Percentiles rank a stretch among this genome's conserved stretches.
Conservation (phyloP, 306 rosid genomes). For the Morella rubra region DNA sequence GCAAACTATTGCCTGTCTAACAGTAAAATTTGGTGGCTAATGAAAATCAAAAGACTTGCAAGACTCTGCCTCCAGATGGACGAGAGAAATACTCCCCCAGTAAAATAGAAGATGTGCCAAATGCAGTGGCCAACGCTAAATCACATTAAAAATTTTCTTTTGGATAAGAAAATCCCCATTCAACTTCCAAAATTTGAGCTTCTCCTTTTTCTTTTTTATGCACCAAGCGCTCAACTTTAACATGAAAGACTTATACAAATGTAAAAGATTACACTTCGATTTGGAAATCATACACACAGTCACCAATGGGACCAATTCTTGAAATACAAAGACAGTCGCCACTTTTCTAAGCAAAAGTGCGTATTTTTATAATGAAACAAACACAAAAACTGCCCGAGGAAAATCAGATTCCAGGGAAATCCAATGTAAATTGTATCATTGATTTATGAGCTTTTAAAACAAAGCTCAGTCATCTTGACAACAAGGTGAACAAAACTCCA, state of each 20-base stretch:
- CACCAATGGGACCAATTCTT: neutral
- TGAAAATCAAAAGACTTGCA: neutral
- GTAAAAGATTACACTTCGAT: neutral
- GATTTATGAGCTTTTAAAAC: neutral
- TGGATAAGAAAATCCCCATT: too few relatives aligned
- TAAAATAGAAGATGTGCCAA: neutral
- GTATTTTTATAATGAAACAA: neutral
- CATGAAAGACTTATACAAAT: neutral
- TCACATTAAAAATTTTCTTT: neutral
- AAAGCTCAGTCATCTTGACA: conserved; percentile 38
- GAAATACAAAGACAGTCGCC: neutral
- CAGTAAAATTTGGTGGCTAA: neutral
- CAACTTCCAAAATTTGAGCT: too few relatives aligned
- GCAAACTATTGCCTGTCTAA: neutral
- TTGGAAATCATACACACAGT: neutral
- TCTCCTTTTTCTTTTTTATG: too few relatives aligned
- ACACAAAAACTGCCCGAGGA: neutral
- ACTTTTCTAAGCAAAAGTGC: neutral
- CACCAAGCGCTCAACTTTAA: neutral
- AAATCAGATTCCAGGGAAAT: neutral
- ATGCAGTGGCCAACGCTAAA: neutral
- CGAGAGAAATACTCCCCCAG: too few relatives aligned
- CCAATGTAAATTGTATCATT: neutral
- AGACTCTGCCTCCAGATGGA: too few relatives aligned
- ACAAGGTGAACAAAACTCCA: conserved; percentile 41